Evolutionary conservation across 1,284 basidiomycete genomes (phyloP), one percentile per base, ranked within the genome.

Genomic region (Rhodotorula sp.): DNA sequence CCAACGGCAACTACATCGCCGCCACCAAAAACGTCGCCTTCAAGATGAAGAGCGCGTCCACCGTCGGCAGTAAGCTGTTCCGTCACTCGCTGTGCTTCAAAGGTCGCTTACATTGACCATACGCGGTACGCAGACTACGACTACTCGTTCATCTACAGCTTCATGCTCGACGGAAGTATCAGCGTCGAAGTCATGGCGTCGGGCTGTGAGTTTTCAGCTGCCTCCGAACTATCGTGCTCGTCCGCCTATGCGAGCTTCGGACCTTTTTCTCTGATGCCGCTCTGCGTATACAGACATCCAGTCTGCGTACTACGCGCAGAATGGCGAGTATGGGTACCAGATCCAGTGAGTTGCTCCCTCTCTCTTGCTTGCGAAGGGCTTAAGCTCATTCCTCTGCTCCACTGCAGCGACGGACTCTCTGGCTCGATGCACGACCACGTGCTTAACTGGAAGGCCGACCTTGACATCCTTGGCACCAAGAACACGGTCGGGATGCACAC

Each of bases 351-450:
- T 42, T 42, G 37, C 33, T 42, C 10, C 10, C 37, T 42, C 8
- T 3, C 8, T 42, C 37, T 42, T 42, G 37, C 37, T 42, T 10
- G 37, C 8, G 12, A 42, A 42, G 37, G 37, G 37, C 37, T 42
- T 42, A 8, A 12, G 37, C 37, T 42, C 37, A 42, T 12, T 10
- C 37, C 37, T 42, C 10, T 8, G n/a, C n/a, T 12, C 10, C 10
- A 42, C 37, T 12, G 37, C 37, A 42, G 37, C 64, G 76, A 79
- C 45, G 75, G 73, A 3, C 33, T 62, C 6, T 30, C 54, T 1
- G 80, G 79, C 10, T 75, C 71, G 4, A 81, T 80, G 79, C 79
- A 80, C 67, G 77, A 79, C 53, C 79, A 80, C 62, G 57, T 72
- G 3, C 70, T 80, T 29, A 77, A 74, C 46, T 80, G 70, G 73